phyloP scores from a whole-genome alignment of 1,284 basidiomycete genomes.

The Hypsizygus ulmarius region DNA sequence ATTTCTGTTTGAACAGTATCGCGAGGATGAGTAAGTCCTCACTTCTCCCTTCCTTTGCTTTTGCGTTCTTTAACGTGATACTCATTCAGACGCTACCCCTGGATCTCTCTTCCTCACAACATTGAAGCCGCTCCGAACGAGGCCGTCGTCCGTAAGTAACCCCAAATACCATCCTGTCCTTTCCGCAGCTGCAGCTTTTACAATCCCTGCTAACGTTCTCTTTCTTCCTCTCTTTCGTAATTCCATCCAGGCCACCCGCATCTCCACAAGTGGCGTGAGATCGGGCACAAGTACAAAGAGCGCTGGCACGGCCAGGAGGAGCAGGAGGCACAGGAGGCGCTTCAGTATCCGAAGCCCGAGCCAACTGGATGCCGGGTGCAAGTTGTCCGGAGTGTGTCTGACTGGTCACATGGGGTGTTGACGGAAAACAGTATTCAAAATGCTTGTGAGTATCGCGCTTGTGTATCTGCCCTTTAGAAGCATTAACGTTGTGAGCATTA shows the following conservation, averaged over 20 bases:
- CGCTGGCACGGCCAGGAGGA: conserved; percentile 45
- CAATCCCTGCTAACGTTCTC: too few relatives aligned
- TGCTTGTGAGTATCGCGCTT: conserved; percentile 59
- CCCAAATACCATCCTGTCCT: too few relatives aligned
- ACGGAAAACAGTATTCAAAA: conserved; percentile 85
- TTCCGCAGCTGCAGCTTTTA: too few relatives aligned
- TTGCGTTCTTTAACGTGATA: neutral
- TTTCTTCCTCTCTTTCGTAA: neutral
- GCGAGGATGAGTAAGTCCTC: conserved; percentile 45
- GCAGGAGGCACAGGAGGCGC: conserved; percentile 19
- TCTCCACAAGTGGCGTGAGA: conserved; percentile 55
- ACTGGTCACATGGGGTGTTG: conserved; percentile 91
- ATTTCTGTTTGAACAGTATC: conserved; percentile 38
- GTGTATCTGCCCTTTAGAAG: conserved; percentile 1
- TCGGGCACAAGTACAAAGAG: conserved; percentile 63
- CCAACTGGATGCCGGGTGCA: conserved; percentile 66
- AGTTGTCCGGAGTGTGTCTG: conserved; percentile 77
- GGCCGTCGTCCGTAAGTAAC: conserved; percentile 51
- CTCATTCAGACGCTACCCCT: conserved; percentile 41
- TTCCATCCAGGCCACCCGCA: conserved; percentile 59
- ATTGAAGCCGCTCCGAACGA: conserved; percentile 59
- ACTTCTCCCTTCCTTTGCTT: conserved; percentile 1
- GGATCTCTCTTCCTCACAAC: conserved; percentile 84
- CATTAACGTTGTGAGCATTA: conserved; percentile 3
- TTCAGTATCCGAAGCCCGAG: conserved; percentile 40